Base-by-base conservation (phyloP, 2,329 filamentous ascomycete species). In the Metarhizium anisopliae region DNA sequence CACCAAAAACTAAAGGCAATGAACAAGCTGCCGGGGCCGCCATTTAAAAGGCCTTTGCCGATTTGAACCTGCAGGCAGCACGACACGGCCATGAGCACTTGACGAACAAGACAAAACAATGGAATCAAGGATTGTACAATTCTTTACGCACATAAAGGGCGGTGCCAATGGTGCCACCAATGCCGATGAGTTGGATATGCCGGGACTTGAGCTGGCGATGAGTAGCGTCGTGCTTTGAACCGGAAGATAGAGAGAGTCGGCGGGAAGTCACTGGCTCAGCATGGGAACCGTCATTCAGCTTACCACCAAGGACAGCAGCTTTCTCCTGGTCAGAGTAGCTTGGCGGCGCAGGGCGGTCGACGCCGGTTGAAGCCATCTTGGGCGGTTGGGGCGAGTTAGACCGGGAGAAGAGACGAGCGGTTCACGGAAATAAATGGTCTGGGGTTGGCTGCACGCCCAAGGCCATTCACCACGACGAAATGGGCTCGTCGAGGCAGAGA, bases 101-200 rank as follows among this genome's bases (percentile, higher is more conserved):
- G 18, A 59, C 42, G 50, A 35, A 47, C 8, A 47, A 1, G 47
- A 29, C 6, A 20, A 18, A 18, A 50, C 43, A 29, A 42, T 11
- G 32, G 32, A 49, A 8, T 14, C 13, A 29, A 38, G 13, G 25
- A 50, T 42, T 30, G 30, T 25, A 47, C 51, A 49, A 30, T 50
- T 5, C 16, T 47, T 30, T 51, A 66, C 68, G 59, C 62, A 83
- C 79, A 64, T 77, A 83, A 3, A 85, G 70, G 16, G 79, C 81
- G 1, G 81, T 86, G 18, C 83, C 83, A 59, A 86, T 85, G 6
- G 82, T 84, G 0, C 82, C 83, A 43, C 83, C 83, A 56, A 86
- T 85, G 36, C 79, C 82, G 62, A 82, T 82, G 36, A 83, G 70
- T 62, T 83, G 80, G 50, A 83, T 81, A 60, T 83, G 79, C 1